Conservation (phyloP, 2,329 filamentous ascomycete species). For the Penicillium glabrum region DNA sequence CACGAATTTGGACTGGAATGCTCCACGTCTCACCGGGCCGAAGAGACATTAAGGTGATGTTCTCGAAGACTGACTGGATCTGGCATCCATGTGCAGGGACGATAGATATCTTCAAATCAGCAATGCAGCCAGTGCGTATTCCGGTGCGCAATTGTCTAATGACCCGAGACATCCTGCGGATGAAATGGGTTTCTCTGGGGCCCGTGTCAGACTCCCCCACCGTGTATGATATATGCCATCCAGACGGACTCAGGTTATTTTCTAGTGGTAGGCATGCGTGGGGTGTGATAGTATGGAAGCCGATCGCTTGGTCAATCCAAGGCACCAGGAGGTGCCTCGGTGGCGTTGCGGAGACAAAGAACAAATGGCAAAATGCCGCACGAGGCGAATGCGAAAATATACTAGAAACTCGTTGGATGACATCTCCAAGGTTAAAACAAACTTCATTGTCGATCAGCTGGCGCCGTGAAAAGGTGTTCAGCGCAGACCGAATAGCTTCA, state of each 20-base stretch:
- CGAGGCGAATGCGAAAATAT: constrained; percentile 24
- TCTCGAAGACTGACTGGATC: constrained; percentile 22
- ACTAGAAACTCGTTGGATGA: constrained; percentile 25
- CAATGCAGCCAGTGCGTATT: constrained; percentile 25
- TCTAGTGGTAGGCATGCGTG: constrained; percentile 21
- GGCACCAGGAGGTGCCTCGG: constrained; percentile 20
- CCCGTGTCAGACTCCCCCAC: constrained; percentile 11
- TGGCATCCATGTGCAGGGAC: constrained; percentile 20
- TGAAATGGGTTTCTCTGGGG: constrained; percentile 15
- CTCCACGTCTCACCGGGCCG: constrained; percentile 35
- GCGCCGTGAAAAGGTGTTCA: constrained; percentile 21
- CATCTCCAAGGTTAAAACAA: constrained; percentile 12
- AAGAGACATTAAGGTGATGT: constrained; percentile 19
- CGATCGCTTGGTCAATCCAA: constrained; percentile 24
- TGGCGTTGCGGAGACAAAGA: constrained; percentile 30
- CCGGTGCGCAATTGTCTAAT: constrained; percentile 31
- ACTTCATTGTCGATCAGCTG: constrained; percentile 8
- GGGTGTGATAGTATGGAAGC: constrained; percentile 36
- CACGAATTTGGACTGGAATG: constrained; percentile 24
- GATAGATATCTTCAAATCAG: constrained; percentile 25
- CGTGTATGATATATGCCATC: constrained; percentile 32
- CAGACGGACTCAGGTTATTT: constrained; percentile 11
- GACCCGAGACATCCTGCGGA: constrained; percentile 20
- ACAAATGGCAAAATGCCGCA: constrained; percentile 32
- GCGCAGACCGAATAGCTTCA: constrained; percentile 16